phyloP scores from a whole-genome alignment of 140 eudicot genomes.

The Flaveria floridana region DNA sequence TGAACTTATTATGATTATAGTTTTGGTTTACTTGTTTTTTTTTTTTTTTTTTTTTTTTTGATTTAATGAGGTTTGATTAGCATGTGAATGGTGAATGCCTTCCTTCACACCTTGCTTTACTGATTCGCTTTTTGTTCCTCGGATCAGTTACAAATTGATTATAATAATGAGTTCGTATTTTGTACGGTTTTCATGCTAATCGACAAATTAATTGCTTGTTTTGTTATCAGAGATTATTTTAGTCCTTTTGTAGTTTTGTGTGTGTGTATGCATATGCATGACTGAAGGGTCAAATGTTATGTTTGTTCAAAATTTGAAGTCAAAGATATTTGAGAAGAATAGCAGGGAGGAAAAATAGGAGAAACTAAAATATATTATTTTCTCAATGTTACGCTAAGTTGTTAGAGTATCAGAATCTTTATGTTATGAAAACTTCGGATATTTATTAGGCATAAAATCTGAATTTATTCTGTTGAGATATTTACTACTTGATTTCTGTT shows the following conservation, averaged over 20 bases:
- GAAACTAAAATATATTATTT: not conserved
- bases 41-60: not conserved
- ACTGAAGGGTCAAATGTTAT: not conserved
- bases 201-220: slow-evolving; percentile 23
- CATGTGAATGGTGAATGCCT: slow-evolving; percentile 20
- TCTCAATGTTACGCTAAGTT: slow-evolving; percentile 8
- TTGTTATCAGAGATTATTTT: too few relatives aligned
- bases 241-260: not conserved
- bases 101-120: slow-evolving; percentile 14
- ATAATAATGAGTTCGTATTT: slow-evolving; percentile 26
- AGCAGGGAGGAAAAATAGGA: slow-evolving; percentile 16
- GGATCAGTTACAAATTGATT: slow-evolving; percentile 26
- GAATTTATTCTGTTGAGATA: slow-evolving; percentile 20
- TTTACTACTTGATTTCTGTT: not conserved
- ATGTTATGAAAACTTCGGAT: slow-evolving; percentile 10
- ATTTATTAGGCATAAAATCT: slow-evolving; percentile 33
- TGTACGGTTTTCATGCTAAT: slow-evolving; percentile 37
- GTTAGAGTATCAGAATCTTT: slow-evolving; percentile 19
- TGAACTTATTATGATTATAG: too few relatives aligned
- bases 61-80: not conserved
- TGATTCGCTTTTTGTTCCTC: not conserved
- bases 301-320: not conserved
- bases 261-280: not conserved
- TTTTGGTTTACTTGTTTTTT: not conserved
- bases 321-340: not conserved